Evolutionary conservation across 345 rosid species (phyloP).

Genomic region (Eutrema yunnanense): DNA sequence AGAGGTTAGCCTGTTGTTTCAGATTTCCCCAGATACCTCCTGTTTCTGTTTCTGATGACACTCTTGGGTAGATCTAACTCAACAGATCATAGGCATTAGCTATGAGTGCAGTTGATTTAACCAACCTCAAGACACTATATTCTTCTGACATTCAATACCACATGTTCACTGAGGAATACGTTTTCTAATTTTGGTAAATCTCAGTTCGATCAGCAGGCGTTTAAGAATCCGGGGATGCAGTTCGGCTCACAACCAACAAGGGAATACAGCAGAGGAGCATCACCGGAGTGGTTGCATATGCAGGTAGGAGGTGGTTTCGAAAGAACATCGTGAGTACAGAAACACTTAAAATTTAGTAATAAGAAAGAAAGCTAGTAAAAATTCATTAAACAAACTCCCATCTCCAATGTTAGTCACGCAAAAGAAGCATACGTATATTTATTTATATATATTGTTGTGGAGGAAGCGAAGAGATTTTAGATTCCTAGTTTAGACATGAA

Average conservation of each 20-base stretch:
- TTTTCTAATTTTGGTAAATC: background rate
- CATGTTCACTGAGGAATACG: background rate
- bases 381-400: background rate
- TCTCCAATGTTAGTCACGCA: background rate
- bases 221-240: conserved; percentile 48
- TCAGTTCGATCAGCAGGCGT: conserved; percentile 70
- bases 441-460: background rate
- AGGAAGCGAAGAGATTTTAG: background rate
- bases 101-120: background rate
- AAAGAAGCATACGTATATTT: background rate
- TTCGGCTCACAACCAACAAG: conserved; percentile 61
- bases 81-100: background rate
- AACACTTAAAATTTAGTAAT: background rate
- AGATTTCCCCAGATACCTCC: background rate
- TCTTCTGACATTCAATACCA: background rate
- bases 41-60: background rate
- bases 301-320: conserved; percentile 75
- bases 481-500: conserved; percentile 20
- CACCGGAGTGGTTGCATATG: conserved; percentile 93
- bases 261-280: conserved; percentile 55
- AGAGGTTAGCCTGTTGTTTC: conserved; percentile 37
- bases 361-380: background rate
- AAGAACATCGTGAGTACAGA: conserved; percentile 37
- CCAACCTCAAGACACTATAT: background rate
- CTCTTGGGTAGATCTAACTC: background rate